Conservation (phyloP, 768 basidiomycete genomes). For the Mycena albidolilacea region DNA sequence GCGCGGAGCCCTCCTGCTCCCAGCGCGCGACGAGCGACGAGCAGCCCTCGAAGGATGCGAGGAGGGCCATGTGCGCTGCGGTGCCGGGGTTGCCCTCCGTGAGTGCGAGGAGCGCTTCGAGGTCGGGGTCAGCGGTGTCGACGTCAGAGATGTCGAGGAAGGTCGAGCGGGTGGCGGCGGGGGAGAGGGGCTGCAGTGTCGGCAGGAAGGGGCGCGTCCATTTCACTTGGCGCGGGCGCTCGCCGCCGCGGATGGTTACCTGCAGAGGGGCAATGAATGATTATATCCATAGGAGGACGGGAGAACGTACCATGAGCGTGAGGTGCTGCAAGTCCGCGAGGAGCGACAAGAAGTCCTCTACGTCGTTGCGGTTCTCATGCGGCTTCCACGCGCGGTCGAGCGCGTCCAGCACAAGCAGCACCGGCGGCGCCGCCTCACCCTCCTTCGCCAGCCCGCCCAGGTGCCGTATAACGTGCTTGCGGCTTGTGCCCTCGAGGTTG, state of each 20-base stretch:
- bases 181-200: conserved; percentile 20
- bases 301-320: conserved; percentile 29
- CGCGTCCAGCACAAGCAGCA: conserved; percentile 29
- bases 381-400: conserved; percentile 27
- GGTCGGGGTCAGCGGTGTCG: conserved; percentile 23
- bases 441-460: background rate
- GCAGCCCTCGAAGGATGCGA: conserved; percentile 40
- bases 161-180: conserved; percentile 21
- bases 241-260: conserved; percentile 35
- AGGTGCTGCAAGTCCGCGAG: conserved; percentile 31
- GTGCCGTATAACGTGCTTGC: conserved; percentile 20
- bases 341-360: conserved; percentile 33
- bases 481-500: conserved; percentile 1
- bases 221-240: conserved; percentile 34
- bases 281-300: background rate
- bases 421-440: background rate
- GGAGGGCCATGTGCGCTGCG: conserved; percentile 18
- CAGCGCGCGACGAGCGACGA: conserved; percentile 12
- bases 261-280: background rate
- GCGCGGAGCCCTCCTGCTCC: background rate
- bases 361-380: conserved; percentile 17
- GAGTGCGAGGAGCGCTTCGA: conserved; percentile 32
- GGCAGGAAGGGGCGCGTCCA: conserved; percentile 40
- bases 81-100: conserved; percentile 10
- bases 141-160: conserved; percentile 42